A percentile compares a stretch with the other conserved stretches of the same genome.
Conservation (phyloP, 805 yeast species). For the Kuraishia capsulata region DNA sequence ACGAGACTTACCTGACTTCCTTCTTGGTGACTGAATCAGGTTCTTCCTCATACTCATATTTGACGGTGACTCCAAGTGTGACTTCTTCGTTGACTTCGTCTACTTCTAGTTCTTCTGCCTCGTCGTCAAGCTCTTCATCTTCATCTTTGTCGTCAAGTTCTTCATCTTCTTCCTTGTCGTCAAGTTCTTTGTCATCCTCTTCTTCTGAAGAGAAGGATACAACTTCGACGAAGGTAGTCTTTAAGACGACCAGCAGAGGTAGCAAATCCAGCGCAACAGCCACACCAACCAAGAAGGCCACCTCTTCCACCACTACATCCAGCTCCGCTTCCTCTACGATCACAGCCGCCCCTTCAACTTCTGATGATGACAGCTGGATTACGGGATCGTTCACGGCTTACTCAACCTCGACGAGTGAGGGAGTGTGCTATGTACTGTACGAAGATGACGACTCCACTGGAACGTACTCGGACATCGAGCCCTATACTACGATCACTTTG, state of each 20-base stretch:
- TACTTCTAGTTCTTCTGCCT: slow-evolving; percentile 12
- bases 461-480: slow-evolving; percentile 15
- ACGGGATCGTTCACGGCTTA: slow-evolving; percentile 15
- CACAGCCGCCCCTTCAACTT: slow-evolving; percentile 2
- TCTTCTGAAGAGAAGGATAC: no score
- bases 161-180: slow-evolving; percentile 12
- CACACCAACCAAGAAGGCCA: slow-evolving; percentile 26
- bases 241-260: slow-evolving; percentile 26
- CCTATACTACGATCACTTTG: slow-evolving; percentile 23
- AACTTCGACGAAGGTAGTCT: no score
- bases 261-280: no score
- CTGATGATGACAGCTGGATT: slow-evolving; percentile 6
- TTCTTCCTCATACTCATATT: slow-evolving; percentile 4
- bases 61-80: slow-evolving; percentile 7
- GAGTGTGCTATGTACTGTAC: slow-evolving; percentile 25
- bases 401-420: slow-evolving; percentile 18
- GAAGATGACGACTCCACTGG: slow-evolving; percentile 20
- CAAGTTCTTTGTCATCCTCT: slow-evolving; percentile 20
- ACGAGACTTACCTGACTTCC: slow-evolving; percentile 10
- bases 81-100: slow-evolving; percentile 3
- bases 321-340: slow-evolving; percentile 5
- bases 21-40: slow-evolving; percentile 1
- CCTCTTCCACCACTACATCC: slow-evolving; percentile 17
- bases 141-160: slow-evolving; percentile 14
- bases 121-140: slow-evolving; percentile 7